phyloP scores from a whole-genome alignment of 371 early-diverging fungal species.

The Mucor sp. region DNA sequence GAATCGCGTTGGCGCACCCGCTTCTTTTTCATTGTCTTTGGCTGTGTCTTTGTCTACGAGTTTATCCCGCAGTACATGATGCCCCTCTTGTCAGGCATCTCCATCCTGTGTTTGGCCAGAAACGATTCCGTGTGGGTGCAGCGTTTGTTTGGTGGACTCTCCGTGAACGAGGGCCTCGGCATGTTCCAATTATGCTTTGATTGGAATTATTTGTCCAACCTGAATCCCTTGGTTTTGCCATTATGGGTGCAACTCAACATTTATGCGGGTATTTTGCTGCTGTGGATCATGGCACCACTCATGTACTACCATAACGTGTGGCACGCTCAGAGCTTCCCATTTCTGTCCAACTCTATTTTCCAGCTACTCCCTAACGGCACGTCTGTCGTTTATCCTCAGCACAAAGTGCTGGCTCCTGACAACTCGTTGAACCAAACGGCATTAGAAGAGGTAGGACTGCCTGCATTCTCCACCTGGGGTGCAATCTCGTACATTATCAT shows the following conservation, averaged over 20 bases:
- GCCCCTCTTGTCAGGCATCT: slow-evolving; percentile 53
- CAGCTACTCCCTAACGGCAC: slow-evolving; percentile 28
- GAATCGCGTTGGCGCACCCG: slow-evolving; percentile 65
- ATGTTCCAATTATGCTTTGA: slow-evolving; percentile 53
- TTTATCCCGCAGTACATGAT: slow-evolving; percentile 54
- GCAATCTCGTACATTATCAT: slow-evolving; percentile 37
- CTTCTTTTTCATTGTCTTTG: slow-evolving; percentile 54
- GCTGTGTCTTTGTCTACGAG: slow-evolving; percentile 41
- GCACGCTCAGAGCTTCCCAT: slow-evolving; percentile 50
- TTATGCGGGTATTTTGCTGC: slow-evolving; percentile 32
- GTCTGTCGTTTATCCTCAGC: slow-evolving; percentile 40
- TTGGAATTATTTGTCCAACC: slow-evolving; percentile 49
- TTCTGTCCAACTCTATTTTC: slow-evolving; percentile 42
- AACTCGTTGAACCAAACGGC: slow-evolving; percentile 39
- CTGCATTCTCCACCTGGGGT: slow-evolving; percentile 29
- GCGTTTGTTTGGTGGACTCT: slow-evolving; percentile 51
- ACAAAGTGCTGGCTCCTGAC: slow-evolving; percentile 35
- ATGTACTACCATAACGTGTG: slow-evolving; percentile 46
- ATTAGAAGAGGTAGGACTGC: slow-evolving; percentile 42
- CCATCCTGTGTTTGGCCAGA: slow-evolving; percentile 50
- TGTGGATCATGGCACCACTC: slow-evolving; percentile 42
- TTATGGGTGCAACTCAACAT: slow-evolving; percentile 53
- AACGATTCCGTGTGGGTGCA: slow-evolving; percentile 52
- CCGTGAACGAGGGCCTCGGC: slow-evolving; percentile 54
- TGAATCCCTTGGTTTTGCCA: slow-evolving; percentile 72